A percentile compares a stretch with the other conserved stretches of the same genome.
phyloP scores from a whole-genome alignment of 805 yeast species.

The Nakazawaea pomicola region DNA sequence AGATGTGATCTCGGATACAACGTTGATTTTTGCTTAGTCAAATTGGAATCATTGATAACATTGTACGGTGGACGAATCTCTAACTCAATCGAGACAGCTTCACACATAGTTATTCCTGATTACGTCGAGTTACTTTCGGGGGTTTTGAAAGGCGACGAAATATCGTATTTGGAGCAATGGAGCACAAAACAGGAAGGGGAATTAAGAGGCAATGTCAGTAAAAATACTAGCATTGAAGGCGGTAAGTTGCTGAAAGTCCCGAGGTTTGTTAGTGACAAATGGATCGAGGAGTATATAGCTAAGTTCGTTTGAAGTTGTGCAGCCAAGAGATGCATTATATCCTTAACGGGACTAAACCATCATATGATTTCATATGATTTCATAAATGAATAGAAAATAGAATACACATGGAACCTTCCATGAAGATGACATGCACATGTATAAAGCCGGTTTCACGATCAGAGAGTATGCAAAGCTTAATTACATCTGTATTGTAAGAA shows the following conservation, averaged over 20 bases:
- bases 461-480: too few relatives aligned
- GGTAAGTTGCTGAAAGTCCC: constrained; percentile 24
- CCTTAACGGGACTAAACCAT: too few relatives aligned
- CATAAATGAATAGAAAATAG: too few relatives aligned
- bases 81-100: constrained; percentile 23
- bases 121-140: constrained; percentile 8
- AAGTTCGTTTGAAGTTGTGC: too few relatives aligned
- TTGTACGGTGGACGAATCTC: constrained; percentile 41
- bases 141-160: neutral
- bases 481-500: too few relatives aligned
- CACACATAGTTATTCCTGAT: constrained; percentile 35
- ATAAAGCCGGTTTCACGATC: too few relatives aligned
- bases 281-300: constrained; percentile 2
- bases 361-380: too few relatives aligned
- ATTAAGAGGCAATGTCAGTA: constrained; percentile 2
- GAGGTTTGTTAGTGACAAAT: constrained; percentile 28
- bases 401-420: too few relatives aligned
- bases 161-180: neutral
- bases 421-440: too few relatives aligned
- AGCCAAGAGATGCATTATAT: too few relatives aligned
- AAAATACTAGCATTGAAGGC: neutral
- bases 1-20: constrained; percentile 1
- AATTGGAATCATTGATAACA: constrained; percentile 24
- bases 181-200: constrained; percentile 11
- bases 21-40: constrained; percentile 1